Evolutionary conservation across 371 early-diverging fungal genomes (phyloP).

Genomic region (Conidiobolus coronatus): DNA sequence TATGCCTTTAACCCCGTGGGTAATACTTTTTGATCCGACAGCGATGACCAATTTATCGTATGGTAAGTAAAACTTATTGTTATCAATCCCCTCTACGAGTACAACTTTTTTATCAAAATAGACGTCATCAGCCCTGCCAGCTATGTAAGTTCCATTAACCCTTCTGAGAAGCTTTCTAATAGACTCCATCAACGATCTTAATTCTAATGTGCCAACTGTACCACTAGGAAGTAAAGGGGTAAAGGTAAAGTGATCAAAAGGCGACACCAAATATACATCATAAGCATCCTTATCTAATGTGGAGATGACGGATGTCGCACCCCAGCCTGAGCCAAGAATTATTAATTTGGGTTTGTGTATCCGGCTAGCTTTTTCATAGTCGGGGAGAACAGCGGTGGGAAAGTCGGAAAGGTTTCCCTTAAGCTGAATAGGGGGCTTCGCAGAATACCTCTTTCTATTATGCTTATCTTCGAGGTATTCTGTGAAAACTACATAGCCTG

Average conservation of each 20-base stretch:
- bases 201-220: slow-evolving; percentile 63
- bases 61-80: slow-evolving; percentile 25
- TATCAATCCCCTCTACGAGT: slow-evolving; percentile 17
- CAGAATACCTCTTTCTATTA: neutral
- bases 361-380: slow-evolving; percentile 5
- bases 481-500: slow-evolving; percentile 1
- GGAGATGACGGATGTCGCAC: slow-evolving; percentile 9
- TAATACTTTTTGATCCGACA: slow-evolving; percentile 55
- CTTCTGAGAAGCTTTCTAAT: slow-evolving; percentile 29
- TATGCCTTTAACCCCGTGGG: slow-evolving; percentile 57
- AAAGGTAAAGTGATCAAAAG: slow-evolving; percentile 68
- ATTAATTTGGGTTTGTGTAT: slow-evolving; percentile 31
- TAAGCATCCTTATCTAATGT: slow-evolving; percentile 40
- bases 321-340: slow-evolving; percentile 60
- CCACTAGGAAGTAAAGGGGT: slow-evolving; percentile 60
- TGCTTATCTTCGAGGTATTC: slow-evolving; percentile 4
- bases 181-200: slow-evolving; percentile 45
- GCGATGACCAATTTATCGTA: slow-evolving; percentile 66
- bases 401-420: too few relatives aligned
- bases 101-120: slow-evolving; percentile 36
- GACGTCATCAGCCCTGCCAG: slow-evolving; percentile 38
- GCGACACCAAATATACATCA: slow-evolving; percentile 47
- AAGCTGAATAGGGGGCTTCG: neutral
- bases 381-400: neutral
- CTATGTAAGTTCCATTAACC: slow-evolving; percentile 13